Base-by-base conservation (phyloP, 345 rosid species). In the Kandelia obovata region DNA sequence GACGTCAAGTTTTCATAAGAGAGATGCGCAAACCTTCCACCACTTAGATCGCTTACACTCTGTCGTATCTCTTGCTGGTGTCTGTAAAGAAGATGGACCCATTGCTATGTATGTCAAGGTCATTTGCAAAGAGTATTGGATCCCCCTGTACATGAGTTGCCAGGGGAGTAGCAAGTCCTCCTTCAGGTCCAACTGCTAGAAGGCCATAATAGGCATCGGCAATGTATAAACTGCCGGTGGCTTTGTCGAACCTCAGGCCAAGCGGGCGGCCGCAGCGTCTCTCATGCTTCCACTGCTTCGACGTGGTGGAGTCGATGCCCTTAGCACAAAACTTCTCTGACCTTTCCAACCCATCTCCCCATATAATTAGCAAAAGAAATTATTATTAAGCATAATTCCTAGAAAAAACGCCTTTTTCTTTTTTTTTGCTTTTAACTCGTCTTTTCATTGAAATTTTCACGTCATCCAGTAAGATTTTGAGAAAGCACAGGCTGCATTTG, bases 141-240 rank as follows among this genome's bases (percentile, higher is more conserved):
- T 79, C 76, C 9, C 90, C 96, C 26, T 68, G 82, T 5, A 78
- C 92, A 64, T 87, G 90, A n/a, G 90, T 90, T 32, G 94, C 88
- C 67, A 95, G 69, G 58, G 97, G 83, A 58, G 82, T 83, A 6
- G 98, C 99, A 5, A 83, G 67, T 20, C 98, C 99, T 65, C 99
- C 99, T 76, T 83, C 77, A 7, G 92, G 81, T 39, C 99, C 99
- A 53, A 92, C 97, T 21, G 81, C 76, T 15, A 96, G 79, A 31
- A 96, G 83, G 64, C 99, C 99, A 71, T 86, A 85, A 69, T 96
- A 87, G 25, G 99, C 97, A 69, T 96, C 99, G 19, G 99, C 99
- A 31, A 96, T 88, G 82, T 84, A 92, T 69, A 92, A 67, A 34
- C 86, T 73, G 69, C 93, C 96, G 6, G 49, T 86, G 49, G 79